phyloP scores from a whole-genome alignment of 2,329 filamentous ascomycete species.

The Botrytis elliptica region DNA sequence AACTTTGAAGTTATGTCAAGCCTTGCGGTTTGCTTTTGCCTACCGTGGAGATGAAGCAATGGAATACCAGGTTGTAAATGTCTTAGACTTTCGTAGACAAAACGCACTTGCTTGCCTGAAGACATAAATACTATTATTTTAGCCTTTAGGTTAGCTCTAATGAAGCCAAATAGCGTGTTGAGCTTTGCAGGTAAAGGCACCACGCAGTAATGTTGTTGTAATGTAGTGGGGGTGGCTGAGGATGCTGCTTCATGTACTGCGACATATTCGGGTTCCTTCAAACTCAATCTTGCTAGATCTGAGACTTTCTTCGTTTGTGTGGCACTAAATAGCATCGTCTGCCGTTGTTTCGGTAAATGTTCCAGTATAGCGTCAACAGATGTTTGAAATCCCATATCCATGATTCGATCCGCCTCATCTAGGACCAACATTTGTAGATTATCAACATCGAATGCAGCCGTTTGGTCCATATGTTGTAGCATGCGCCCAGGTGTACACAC shows the following conservation, averaged over 20 bases:
- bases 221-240: slow-evolving; percentile 74
- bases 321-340: slow-evolving; percentile 93
- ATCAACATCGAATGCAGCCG: slow-evolving; percentile 82
- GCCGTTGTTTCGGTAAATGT: slow-evolving; percentile 79
- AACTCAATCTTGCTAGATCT: slow-evolving; percentile 82
- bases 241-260: slow-evolving; percentile 83
- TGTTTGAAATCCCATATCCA: slow-evolving; percentile 95
- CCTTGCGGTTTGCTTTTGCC: slow-evolving; percentile 87
- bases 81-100: slow-evolving; percentile 89
- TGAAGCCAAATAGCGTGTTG: slow-evolving; percentile 88
- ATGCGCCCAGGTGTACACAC: slow-evolving; percentile 95
- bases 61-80: slow-evolving; percentile 93
- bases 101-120: slow-evolving; percentile 93
- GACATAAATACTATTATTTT: slow-evolving; percentile 97
- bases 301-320: slow-evolving; percentile 95
- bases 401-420: slow-evolving; percentile 93
- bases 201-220: slow-evolving; percentile 89
- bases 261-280: slow-evolving; percentile 91
- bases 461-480: slow-evolving; percentile 94
- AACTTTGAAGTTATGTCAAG: slow-evolving; percentile 86
- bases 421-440: slow-evolving; percentile 90
- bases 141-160: slow-evolving; percentile 83
- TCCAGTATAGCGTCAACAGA: slow-evolving; percentile 91
- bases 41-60: slow-evolving; percentile 86
- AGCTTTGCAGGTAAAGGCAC: slow-evolving; percentile 86